phyloP scores from a whole-genome alignment of 306 rosid genomes.

The Casuarina cunninghamiana region DNA sequence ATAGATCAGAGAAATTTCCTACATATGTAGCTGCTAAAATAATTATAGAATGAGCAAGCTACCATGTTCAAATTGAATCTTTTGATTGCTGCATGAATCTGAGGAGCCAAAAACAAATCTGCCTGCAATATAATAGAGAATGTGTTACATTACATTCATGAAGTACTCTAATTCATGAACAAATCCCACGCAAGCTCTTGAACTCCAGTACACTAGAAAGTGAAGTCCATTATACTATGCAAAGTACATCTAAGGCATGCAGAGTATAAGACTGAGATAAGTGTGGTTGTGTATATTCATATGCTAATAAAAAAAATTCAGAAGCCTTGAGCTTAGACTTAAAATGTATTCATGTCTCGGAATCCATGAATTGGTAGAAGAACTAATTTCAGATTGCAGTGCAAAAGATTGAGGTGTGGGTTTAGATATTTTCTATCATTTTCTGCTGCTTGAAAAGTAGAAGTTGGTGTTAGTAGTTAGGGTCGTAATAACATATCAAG shows the following conservation, averaged over 20 bases:
- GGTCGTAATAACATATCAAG: neutral
- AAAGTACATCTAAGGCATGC: neutral
- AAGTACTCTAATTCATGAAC: neutral
- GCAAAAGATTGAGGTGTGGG: neutral
- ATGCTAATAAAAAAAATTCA: neutral
- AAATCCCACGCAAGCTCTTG: neutral
- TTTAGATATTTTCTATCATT: neutral
- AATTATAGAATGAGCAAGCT: constrained; percentile 18
- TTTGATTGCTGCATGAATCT: constrained; percentile 40
- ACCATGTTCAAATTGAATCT: constrained; percentile 65
- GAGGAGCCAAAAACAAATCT: constrained; percentile 86
- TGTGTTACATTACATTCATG: constrained; percentile 4
- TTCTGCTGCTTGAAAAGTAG: constrained; percentile 2
- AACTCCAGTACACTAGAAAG: neutral
- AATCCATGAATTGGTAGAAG: constrained; percentile 16
- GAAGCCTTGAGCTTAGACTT: neutral
- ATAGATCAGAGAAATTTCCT: neutral
- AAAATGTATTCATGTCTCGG: neutral
- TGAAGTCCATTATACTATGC: neutral
- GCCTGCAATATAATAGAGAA: constrained; percentile 65
- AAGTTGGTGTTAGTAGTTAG: neutral
- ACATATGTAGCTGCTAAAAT: neutral
- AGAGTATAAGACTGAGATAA: neutral
- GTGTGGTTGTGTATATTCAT: neutral
- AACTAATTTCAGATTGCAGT: constrained; percentile 1